phyloP scores from a whole-genome alignment of 2,329 filamentous ascomycete species.

The Xylaria sp. region DNA sequence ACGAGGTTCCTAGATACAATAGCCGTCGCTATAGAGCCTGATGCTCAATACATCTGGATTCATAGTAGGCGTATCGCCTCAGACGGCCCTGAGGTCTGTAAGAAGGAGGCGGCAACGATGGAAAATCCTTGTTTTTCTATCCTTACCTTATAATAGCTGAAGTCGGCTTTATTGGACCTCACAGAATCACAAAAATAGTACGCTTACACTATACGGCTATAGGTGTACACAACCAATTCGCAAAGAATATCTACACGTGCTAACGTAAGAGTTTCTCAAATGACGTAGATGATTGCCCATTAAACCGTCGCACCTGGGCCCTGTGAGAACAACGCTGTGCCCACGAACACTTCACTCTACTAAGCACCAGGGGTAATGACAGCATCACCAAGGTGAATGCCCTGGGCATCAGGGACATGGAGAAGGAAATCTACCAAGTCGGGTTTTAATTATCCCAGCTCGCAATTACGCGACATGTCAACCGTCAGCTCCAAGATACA shows the following conservation, averaged over 20 bases:
- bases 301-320: conserved; percentile 11
- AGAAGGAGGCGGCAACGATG: conserved; percentile 3
- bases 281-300: conserved; percentile 1
- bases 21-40: not conserved
- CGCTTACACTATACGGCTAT: not conserved
- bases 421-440: conserved; percentile 7
- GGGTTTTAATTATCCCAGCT: not conserved
- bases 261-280: conserved; percentile 1
- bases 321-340: conserved; percentile 10
- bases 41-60: conserved; percentile 15
- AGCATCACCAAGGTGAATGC: conserved; percentile 11
- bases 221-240: not conserved
- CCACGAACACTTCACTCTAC: conserved; percentile 14
- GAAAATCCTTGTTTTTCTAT: conserved; percentile 4
- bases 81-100: conserved; percentile 14
- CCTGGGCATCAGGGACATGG: conserved; percentile 3
- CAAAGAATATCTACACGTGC: not conserved
- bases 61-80: conserved; percentile 16
- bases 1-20: conserved; percentile 8
- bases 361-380: conserved; percentile 6
- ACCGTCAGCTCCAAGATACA: not conserved
- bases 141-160: conserved; percentile 10
- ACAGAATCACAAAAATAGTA: not conserved
- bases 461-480: not conserved
- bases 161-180: not conserved